Conservation (phyloP, 179 eudicot species). For the Heliamphora ciliata region DNA sequence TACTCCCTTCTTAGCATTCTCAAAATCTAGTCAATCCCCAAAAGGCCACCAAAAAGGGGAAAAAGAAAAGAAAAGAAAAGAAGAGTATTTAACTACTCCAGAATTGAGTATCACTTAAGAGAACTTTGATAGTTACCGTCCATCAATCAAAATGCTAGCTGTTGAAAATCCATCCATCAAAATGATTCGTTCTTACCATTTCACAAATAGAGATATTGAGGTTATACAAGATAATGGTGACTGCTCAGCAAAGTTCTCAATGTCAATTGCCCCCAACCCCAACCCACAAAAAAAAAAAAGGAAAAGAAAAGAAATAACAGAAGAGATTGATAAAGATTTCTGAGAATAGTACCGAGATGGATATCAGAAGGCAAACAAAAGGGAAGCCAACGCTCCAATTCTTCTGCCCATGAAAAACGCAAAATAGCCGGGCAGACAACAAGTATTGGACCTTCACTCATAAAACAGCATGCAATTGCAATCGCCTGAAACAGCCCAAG, state of each 20-base stretch:
- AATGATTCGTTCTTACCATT: neutral
- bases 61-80: neutral
- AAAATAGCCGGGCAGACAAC: conserved; percentile 98
- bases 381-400: conserved; percentile 95
- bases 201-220: neutral
- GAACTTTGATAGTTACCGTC: neutral
- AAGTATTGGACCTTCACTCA: conserved; percentile 67
- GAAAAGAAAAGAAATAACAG: neutral
- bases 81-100: neutral
- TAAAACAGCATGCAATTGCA: conserved; percentile 82
- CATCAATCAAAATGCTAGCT: neutral
- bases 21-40: neutral
- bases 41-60: neutral
- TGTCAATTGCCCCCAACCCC: neutral
- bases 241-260: neutral
- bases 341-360: conserved; percentile 62
- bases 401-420: conserved; percentile 96
- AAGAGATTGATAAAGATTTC: neutral
- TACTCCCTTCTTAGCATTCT: neutral
- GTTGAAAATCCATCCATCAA: conserved; percentile 7
- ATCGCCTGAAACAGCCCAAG: conserved; percentile 56
- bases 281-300: neutral
- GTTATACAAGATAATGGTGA: neutral
- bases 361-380: conserved; percentile 81
- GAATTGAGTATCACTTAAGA: neutral